A percentile compares a stretch with the other conserved stretches of the same genome.
These are phyloP conservation scores for Hordeum marinum DNA, from an alignment of 176 grass and related monocot genomes.

Conservation along the genomic window DNA sequence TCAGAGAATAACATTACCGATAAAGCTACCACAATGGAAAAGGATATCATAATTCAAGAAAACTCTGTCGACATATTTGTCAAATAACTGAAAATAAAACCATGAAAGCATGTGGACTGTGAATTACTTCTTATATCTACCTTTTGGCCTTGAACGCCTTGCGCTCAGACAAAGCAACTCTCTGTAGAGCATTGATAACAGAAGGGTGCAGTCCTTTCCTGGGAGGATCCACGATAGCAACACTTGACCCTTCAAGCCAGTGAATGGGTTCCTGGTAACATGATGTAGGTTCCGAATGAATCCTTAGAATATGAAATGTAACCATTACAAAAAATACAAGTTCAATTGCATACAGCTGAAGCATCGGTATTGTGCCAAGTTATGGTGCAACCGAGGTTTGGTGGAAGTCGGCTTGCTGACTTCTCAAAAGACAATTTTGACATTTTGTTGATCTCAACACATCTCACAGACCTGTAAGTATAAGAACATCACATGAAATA, in stretches of 20 bases:
- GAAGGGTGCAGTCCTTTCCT: conserved; percentile 92
- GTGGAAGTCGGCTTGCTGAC: conserved; percentile 71
- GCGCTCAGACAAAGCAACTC: conserved; percentile 54
- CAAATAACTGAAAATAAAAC: conserved; percentile 14
- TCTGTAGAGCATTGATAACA: conserved; percentile 70
- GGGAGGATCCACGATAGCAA: conserved; percentile 92
- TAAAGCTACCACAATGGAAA: neutral
- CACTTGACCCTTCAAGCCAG: conserved; percentile 80
- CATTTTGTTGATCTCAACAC: conserved; percentile 97
- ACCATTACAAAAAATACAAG: conserved; percentile 16
- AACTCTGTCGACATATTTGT: neutral
- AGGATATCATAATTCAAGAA: neutral
- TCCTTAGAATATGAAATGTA: conserved; percentile 17
- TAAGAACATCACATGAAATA: conserved; percentile 7
- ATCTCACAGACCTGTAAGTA: conserved; percentile 85
- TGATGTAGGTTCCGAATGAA: conserved; percentile 36
- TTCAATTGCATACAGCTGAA: conserved; percentile 66
- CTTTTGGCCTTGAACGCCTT: conserved; percentile 63
- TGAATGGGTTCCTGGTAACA: conserved; percentile 72
- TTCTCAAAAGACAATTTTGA: conserved; percentile 89
- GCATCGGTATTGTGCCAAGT: conserved; percentile 97
- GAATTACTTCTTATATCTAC: conserved; percentile 29
- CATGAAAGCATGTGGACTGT: neutral
- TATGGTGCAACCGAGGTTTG: conserved; percentile 66
- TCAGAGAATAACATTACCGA: conserved; percentile 22